phyloP scores from a whole-genome alignment of 345 rosid genomes.

The Garcia nutans region DNA sequence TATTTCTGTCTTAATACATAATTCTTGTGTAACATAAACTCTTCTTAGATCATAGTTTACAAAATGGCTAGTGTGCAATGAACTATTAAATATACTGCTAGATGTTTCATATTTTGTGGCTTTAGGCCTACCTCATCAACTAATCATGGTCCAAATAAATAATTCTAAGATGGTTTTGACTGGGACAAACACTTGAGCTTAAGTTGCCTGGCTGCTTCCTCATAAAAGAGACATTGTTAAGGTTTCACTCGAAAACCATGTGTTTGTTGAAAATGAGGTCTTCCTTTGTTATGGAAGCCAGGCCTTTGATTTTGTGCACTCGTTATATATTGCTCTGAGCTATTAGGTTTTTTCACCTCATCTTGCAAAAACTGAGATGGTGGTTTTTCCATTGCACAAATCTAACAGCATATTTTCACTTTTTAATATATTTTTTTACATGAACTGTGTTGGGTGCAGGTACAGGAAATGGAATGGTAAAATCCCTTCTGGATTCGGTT shows the following conservation, averaged over 20 bases:
- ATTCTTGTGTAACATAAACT: not conserved
- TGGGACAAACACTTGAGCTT: not conserved
- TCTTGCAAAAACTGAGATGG: not conserved
- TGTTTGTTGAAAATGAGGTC: too few species aligned
- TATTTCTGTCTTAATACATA: not conserved
- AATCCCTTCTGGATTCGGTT: conserved; percentile 71
- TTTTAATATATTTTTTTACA: not conserved
- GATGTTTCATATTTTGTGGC: not conserved
- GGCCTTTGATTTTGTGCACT: not conserved
- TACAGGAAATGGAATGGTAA: conserved; percentile 92
- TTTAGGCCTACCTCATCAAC: not conserved
- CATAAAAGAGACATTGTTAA: not conserved
- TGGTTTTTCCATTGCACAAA: not conserved
- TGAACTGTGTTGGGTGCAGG: conserved; percentile 46
- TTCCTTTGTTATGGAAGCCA: not conserved
- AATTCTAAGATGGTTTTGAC: not conserved
- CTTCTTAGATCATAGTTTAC: not conserved
- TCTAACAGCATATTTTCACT: not conserved
- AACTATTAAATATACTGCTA: not conserved
- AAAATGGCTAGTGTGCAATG: not conserved
- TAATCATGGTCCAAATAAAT: not conserved
- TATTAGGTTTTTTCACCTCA: not conserved
- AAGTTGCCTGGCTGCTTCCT: not conserved
- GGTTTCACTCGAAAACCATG: not conserved
- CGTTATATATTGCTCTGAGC: not conserved